Evolutionary conservation across 2,329 filamentous ascomycete genomes (phyloP), one percentile per base, ranked within the genome.

Genomic region (Neurospora sp.): DNA sequence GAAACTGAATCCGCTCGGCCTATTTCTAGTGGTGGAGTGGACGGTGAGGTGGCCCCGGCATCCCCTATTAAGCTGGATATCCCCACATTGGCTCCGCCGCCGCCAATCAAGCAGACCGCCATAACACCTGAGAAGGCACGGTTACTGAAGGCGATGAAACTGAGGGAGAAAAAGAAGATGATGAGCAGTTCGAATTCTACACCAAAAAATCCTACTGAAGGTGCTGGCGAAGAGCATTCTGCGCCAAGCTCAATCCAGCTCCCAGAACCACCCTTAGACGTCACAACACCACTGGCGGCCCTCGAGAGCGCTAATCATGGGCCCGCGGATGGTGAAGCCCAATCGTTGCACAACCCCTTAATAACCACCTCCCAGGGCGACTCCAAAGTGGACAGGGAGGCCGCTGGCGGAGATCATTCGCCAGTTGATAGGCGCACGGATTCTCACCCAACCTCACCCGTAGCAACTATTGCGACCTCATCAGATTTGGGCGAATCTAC

Each of bases 71-170:
- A 82, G 71, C 79, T 81, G 23, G 74, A 77, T 43, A 73, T 79
- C 39, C 77, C 80, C 38, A 68, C 69, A 17, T 69, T 69, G 70
- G 52, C 52, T 15, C 82, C 69, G 82, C 83, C 15, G 77, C 85
- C 74, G 80, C 83, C 62, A 78, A 72, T 77, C 77, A 76, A 83
- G 75, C 77, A 83, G 73, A 77, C 81, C 79, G 75, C 84, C 78
- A 91, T 96, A 76, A 93, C 92, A 1, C 92, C 92, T 0, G 96
- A 99, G 79, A 98, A 96, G 82, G 89, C 92, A 71, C 87, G 96
- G 69, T 83, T 99, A 72, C 94, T 97, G 92, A 97, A 96, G 82
- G 96, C 96, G 8, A 86, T 97, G 81, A 92, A 97, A 79, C 81
- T 97, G 74, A 87, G 95, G 68, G 96, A 96, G 80, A 93, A 91